Conservation (phyloP, 345 rosid species). For the Camelina hispida region DNA sequence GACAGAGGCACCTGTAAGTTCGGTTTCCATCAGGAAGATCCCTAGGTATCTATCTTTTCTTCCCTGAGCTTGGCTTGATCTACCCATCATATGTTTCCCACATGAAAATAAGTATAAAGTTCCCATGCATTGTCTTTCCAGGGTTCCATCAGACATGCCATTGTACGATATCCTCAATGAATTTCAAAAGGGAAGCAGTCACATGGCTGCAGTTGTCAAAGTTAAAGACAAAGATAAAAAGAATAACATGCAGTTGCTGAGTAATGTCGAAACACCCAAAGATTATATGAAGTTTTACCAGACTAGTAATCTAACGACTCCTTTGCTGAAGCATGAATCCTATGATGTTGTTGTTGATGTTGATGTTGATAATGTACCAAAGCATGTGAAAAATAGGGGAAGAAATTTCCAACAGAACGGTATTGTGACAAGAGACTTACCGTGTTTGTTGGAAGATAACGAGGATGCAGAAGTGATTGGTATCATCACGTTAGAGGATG, state of each 20-base stretch:
- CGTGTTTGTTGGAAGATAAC: constrained; percentile 53
- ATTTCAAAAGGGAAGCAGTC: constrained; percentile 91
- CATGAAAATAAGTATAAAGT: constrained; percentile 27
- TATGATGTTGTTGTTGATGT: constrained; percentile 56
- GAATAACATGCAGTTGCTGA: constrained; percentile 38
- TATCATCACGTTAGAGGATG: constrained; percentile 83
- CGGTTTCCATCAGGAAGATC: constrained; percentile 79
- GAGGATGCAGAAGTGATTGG: constrained; percentile 87
- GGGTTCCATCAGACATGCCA: constrained; percentile 90
- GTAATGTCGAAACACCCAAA: constrained; percentile 45
- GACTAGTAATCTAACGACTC: constrained; percentile 50
- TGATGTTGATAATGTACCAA: constrained; percentile 55
- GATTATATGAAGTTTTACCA: constrained; percentile 39
- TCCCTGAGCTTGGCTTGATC: neutral
- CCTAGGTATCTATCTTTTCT: constrained; percentile 58
- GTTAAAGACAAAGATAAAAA: constrained; percentile 51
- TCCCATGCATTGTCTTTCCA: constrained; percentile 44
- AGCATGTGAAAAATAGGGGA: constrained; percentile 45
- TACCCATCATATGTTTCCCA: constrained; percentile 3
- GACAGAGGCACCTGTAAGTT: constrained; percentile 78
- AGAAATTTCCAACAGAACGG: constrained; percentile 43
- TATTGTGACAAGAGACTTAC: constrained; percentile 42
- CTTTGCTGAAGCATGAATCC: constrained; percentile 56
- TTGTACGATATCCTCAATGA: constrained; percentile 84
- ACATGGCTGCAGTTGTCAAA: constrained; percentile 87